Evolutionary conservation across 192 early-diverging fungal species (phyloP), one percentile per base, ranked within the genome.

Genomic region (Mortierella alpina): DNA sequence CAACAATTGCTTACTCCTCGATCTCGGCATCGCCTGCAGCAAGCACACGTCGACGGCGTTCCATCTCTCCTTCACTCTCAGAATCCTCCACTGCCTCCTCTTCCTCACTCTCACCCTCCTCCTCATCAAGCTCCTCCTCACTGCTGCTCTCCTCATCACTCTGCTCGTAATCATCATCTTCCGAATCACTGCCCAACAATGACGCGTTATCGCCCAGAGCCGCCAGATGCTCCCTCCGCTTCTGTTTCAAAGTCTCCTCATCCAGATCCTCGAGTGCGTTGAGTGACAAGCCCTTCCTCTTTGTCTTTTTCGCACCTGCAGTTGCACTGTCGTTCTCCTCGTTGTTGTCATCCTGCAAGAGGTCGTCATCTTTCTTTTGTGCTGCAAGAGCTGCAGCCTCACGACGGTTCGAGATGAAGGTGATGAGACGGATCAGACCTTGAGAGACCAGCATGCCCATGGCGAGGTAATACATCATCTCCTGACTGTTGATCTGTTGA

Each of bases 81-180:
- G 45, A 57, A 14, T 61, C 59, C 15, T 50, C 40, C 47, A 60
- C 68, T 7, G 23, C 31, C 40, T 71, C 68, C 31, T 66, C 58
- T 20, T 49, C 51, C 64, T 60, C 64, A 5, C 18, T 49, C 20
- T 65, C 63, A 10, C 46, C 53, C 23, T 54, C 55, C 41, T 57
- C 53, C 15, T 68, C 66, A 23, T 75, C 74, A 4, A n/a, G 13
- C 52, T 62, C 59, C 1, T 40, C 45, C 56, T 79, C 75, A 12
- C 18, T 22, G 23, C 44, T 42, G 14, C 45, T 63, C 55, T 57
- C 61, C 39, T 22, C 22, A 31, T 59, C 56, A 8, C 48, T 31
- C 22, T 54, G 69, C 46, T 79, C 77, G 68, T 80, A 80, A 56
- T 80, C 77, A 11, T 80, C 77, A 58, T 80, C 77, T 15, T 80